phyloP scores from a whole-genome alignment of 2,329 filamentous ascomycete genomes.

The Fonsecaea erecta region DNA sequence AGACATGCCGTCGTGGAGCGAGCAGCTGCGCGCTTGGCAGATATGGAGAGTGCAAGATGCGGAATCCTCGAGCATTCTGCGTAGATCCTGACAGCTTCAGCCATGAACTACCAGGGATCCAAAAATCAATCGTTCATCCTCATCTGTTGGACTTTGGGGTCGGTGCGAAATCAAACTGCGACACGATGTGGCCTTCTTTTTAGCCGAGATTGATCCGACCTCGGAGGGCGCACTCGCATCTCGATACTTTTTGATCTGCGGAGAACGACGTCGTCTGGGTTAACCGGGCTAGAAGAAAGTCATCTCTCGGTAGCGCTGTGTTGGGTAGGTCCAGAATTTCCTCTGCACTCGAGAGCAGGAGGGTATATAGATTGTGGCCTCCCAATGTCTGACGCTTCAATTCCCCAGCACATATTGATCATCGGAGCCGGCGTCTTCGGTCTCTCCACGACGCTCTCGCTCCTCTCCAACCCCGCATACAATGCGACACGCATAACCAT shows the following conservation, averaged over 20 bases:
- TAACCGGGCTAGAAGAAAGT: not conserved
- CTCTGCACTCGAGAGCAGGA: not conserved
- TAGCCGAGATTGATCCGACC: slow-evolving; percentile 20
- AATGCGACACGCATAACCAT: slow-evolving; percentile 55
- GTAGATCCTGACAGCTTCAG: slow-evolving; percentile 13
- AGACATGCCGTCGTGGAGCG: slow-evolving; percentile 1
- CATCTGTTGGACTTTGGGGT: not conserved
- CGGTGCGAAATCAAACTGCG: too few species aligned
- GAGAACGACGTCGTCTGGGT: slow-evolving; percentile 14
- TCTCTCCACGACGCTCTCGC: slow-evolving; percentile 70
- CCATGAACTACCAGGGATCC: not conserved
- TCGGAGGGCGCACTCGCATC: slow-evolving; percentile 7
- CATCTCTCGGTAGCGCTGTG: slow-evolving; percentile 1
- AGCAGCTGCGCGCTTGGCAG: slow-evolving; percentile 23
- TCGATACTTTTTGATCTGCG: slow-evolving; percentile 5
- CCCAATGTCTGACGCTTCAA: slow-evolving; percentile 28
- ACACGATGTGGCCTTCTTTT: not conserved
- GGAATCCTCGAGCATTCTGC: slow-evolving; percentile 26
- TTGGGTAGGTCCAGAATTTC: not conserved
- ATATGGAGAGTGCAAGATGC: slow-evolving; percentile 29
- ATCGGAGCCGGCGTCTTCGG: slow-evolving; percentile 71
- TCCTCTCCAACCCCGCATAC: slow-evolving; percentile 60
- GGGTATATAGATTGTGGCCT: not conserved
- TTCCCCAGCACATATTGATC: slow-evolving; percentile 55
- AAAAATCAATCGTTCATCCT: not conserved